Conservation (phyloP, 2,329 filamentous ascomycete genomes). For the Diaporthe citrichinensis region DNA sequence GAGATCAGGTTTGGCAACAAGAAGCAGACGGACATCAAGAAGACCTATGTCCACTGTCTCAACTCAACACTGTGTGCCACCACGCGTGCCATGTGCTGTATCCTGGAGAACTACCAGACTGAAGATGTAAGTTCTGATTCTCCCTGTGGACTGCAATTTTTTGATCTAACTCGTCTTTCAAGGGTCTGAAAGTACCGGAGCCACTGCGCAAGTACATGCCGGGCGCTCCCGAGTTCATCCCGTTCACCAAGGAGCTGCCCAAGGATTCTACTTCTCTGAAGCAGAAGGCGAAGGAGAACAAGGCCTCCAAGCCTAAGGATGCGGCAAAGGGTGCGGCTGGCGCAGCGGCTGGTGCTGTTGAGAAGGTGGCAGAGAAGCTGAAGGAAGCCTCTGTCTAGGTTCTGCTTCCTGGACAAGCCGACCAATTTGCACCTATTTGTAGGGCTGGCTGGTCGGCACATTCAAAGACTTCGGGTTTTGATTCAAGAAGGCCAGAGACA, state of each 20-base stretch:
- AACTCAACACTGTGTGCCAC: slow-evolving; percentile 81
- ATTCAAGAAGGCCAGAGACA: neutral
- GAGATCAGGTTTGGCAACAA: slow-evolving; percentile 94
- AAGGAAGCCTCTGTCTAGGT: slow-evolving; percentile 47
- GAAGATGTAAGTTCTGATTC: slow-evolving; percentile 73
- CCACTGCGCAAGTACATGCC: slow-evolving; percentile 91
- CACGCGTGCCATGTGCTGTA: slow-evolving; percentile 91
- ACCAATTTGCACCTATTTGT: neutral
- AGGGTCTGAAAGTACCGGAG: slow-evolving; percentile 86
- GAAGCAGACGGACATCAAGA: slow-evolving; percentile 85
- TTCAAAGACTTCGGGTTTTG: neutral
- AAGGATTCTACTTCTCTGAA: slow-evolving; percentile 67
- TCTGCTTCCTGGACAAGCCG: neutral
- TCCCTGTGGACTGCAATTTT: neutral
- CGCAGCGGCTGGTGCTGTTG: slow-evolving; percentile 43
- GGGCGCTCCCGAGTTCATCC: slow-evolving; percentile 89
- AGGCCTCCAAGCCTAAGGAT: slow-evolving; percentile 45
- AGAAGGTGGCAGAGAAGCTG: slow-evolving; percentile 48
- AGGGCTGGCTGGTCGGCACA: slow-evolving; percentile 15
- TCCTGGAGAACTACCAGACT: slow-evolving; percentile 97
- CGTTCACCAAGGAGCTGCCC: slow-evolving; percentile 87
- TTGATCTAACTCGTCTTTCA: slow-evolving; percentile 34
- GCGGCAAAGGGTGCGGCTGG: slow-evolving; percentile 42
- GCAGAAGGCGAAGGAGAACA: slow-evolving; percentile 45
- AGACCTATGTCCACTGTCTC: slow-evolving; percentile 92